Base-by-base conservation (phyloP, 306 rosid species). In the Pyrus communis region DNA sequence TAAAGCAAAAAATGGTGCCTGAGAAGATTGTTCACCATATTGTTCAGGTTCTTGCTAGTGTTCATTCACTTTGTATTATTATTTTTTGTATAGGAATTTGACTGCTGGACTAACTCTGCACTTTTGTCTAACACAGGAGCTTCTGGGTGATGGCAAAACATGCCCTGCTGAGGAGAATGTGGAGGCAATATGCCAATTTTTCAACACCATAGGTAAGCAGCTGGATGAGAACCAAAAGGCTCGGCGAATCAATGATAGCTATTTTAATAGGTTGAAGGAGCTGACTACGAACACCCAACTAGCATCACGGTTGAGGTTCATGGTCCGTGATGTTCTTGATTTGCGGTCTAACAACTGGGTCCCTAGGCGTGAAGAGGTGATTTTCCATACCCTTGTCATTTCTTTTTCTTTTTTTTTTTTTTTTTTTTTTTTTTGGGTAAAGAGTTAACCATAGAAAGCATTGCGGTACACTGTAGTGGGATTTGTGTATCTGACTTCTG, bases 361-460 rank as follows among this genome's bases (percentile, higher is more conserved):
- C 78, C 98, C 98, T 46, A 89, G 96, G 65, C 98, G 98, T 1
- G 98, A 93, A 84, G 98, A 93, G 98, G 98, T 93, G 75, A 28
- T 19, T 55, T 52, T 15, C 9, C 30, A 38, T 23, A n/a, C 22
- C 18, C 1, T 3, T 57, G 28, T 22, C 23, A 57, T 73, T 40
- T 73, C 9, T 4, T 28, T 9, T 4, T 73, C 38, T 51, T 51
- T 35, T 28, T 55, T 25, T 73, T 38, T 73, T 5, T 4, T 28
- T 9, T 4, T 73, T 51, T 51, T 51, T 35, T 28, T 4, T 73
- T 51, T 51, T 51, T 35, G n/a, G 35, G 33, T 52, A 22, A 31
- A 11, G 75, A 10, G 4, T n/a, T 40, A 31, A 28, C 76, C 78
- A 49, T 43, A 51, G 45, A 49, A 65, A 65, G 49, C 60, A 65